Conservation (phyloP, 2,329 filamentous ascomycete genomes). For the Myriosclerotinia duriaeana region DNA sequence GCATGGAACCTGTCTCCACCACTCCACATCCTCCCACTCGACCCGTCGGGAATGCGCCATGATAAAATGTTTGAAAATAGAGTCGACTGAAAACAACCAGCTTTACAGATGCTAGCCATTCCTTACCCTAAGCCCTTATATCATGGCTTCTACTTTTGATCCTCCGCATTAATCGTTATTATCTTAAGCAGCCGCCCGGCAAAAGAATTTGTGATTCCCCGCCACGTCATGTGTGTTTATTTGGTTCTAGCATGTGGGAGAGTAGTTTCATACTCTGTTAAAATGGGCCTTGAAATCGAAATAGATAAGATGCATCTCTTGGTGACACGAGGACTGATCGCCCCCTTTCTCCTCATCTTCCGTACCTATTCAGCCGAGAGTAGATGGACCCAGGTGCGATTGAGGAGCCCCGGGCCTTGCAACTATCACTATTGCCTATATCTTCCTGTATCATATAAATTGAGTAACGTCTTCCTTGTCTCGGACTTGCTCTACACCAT, state of each 20-base stretch:
- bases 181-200: background rate
- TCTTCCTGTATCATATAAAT: constrained; percentile 17
- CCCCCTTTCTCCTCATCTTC: background rate
- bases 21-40: background rate
- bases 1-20: background rate
- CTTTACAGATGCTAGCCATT: background rate
- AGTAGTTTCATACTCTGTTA: background rate
- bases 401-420: background rate
- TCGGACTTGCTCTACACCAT: constrained; percentile 2
- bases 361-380: background rate
- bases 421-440: constrained; percentile 5
- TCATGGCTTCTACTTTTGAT: background rate
- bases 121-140: background rate
- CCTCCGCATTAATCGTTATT: background rate
- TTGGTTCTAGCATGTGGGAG: background rate
- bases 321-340: constrained; percentile 1
- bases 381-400: background rate
- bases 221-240: background rate
- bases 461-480: constrained; percentile 14
- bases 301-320: constrained; percentile 16
- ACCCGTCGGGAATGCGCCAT: background rate
- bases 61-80: background rate
- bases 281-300: background rate
- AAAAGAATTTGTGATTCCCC: background rate
- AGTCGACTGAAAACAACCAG: background rate